Base-by-base conservation (phyloP, 2,329 filamentous ascomycete genomes). In the Trichoderma polysporum region DNA sequence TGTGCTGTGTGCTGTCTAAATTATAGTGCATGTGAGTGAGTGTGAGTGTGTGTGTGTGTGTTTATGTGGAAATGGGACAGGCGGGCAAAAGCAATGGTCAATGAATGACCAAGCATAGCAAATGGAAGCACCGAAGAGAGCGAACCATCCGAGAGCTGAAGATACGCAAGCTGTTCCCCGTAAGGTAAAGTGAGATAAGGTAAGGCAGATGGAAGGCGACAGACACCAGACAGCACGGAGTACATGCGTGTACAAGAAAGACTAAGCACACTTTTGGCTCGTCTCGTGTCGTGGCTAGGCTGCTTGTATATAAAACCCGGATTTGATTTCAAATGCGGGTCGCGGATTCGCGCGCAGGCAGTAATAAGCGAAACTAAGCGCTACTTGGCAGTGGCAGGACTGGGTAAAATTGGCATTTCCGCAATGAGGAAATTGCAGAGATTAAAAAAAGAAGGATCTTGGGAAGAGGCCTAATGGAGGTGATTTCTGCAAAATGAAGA, bases 301-400 rank as follows among this genome's bases (percentile, higher is more conserved):
- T 35, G 8, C 12, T 27, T 29, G 27, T 49, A 49, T 54, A 25
- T 35, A 49, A 49, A 60, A 49, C 50, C 57, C 41, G 57, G 49
- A 60, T 15, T 22, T 63, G 60, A 63, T 63, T 63, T 63, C 62
- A 65, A 58, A 65, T 65, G 53, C 62, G 52, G 62, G 53, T 57
- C 62, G 45, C 53, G 62, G 45, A 65, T 49, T 58, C 52, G 50
- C 50, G 50, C 37, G 31, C 19, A 41, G 50, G 25, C 47, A 53
- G 25, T 33, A 63, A 54, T 63, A 63, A 54, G 50, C 50, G 50
- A 63, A 63, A 63, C 60, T 63, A 54, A 54, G 50, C 60, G 60
- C 60, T 63, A 63, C 47, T 15, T 7, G 33, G 37, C 50, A 53
- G 25, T 54, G 35, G 25, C 35, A 54, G 50, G 50, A 54, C 45